phyloP scores from a whole-genome alignment of 2,329 filamentous ascomycete species.

The Aspergillus fischeri region DNA sequence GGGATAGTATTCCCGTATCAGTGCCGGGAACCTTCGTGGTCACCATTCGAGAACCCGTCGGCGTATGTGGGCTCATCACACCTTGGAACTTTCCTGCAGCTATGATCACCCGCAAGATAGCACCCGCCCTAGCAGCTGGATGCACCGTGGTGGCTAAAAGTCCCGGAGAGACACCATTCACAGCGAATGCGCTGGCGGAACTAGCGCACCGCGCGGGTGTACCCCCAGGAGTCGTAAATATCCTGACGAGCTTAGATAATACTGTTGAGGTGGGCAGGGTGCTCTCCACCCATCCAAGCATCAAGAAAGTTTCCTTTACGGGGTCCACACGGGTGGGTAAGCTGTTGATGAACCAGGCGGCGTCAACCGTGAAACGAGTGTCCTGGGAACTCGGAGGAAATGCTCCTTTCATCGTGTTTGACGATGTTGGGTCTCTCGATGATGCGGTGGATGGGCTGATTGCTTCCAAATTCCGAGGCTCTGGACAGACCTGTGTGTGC shows the following conservation, averaged over 20 bases:
- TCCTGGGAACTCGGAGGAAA: slow-evolving; percentile 94
- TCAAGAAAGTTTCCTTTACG: slow-evolving; percentile 93
- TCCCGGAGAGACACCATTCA: slow-evolving; percentile 90
- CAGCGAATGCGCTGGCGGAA: slow-evolving; percentile 80
- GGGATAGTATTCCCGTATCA: slow-evolving; percentile 58
- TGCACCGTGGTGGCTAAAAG: slow-evolving; percentile 93
- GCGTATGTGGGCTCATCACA: slow-evolving; percentile 64
- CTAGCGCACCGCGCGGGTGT: slow-evolving; percentile 85
- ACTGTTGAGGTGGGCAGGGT: slow-evolving; percentile 73
- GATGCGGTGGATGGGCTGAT: slow-evolving; percentile 78
- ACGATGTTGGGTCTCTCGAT: slow-evolving; percentile 81
- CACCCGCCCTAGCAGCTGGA: slow-evolving; percentile 73
- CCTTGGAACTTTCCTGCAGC: slow-evolving; percentile 62
- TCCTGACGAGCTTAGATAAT: slow-evolving; percentile 75
- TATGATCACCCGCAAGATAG: slow-evolving; percentile 51
- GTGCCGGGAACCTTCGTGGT: slow-evolving; percentile 58
- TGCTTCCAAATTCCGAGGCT: slow-evolving; percentile 85
- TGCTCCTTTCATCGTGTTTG: slow-evolving; percentile 93
- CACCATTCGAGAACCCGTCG: slow-evolving; percentile 63
- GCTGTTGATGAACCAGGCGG: slow-evolving; percentile 85
- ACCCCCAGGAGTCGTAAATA: slow-evolving; percentile 84
- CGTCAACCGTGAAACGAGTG: slow-evolving; percentile 76
- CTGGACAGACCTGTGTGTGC: slow-evolving; percentile 92
- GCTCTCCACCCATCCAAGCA: slow-evolving; percentile 68
- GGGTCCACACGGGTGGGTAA: slow-evolving; percentile 65